Base-by-base conservation (phyloP, 257 asterid genomes). In the Solanum clarkiae region DNA sequence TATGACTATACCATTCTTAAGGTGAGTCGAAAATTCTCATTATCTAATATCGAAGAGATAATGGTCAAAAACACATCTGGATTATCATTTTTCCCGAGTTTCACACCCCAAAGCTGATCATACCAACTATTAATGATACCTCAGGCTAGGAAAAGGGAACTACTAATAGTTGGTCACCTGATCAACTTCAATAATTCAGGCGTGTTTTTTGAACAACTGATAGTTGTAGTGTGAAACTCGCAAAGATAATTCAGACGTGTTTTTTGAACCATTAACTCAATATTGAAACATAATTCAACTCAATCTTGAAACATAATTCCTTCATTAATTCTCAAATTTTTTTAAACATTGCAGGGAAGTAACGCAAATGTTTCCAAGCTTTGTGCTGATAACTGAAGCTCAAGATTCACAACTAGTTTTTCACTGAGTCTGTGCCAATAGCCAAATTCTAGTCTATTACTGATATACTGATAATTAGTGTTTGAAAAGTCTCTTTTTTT, bases 331-430 rank as follows among this genome's bases (percentile, higher is more conserved):
- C 36, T 32, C 36, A 32, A 32, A 2, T 32, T 32, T 3, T 32
- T 32, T 32, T 36, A 36, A 36, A 7, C 80, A n/a, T 88, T 86
- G 15, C 97, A 93, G 98, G 92, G 98, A 93, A 87, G 86, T 93
- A 47, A 94, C 99, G 47, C 86, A 93, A 56, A 92, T 94, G 32
- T 96, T 94, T 89, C 98, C 99, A 59, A 86, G 92, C 90, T 95
- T 96, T 72, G 91, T 93, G 84, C 90, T 94, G 94, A 91, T 85
- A 81, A 93, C 93, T 24, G 86, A 85, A 87, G 99, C 93, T 83
- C 84, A 84, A 8, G 99, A 95, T 84, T 92, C 97, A 10, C 94
- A 94, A 15, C 89, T 95, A 69, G 84, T 88, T 80, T 90, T 89
- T 91, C 89, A 92, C 80, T 51, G 62, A 69, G 36, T 0, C 6